Conservation (phyloP, 2,329 filamentous ascomycete species). For the Ophiocordyceps camponoti-rufipedis region DNA sequence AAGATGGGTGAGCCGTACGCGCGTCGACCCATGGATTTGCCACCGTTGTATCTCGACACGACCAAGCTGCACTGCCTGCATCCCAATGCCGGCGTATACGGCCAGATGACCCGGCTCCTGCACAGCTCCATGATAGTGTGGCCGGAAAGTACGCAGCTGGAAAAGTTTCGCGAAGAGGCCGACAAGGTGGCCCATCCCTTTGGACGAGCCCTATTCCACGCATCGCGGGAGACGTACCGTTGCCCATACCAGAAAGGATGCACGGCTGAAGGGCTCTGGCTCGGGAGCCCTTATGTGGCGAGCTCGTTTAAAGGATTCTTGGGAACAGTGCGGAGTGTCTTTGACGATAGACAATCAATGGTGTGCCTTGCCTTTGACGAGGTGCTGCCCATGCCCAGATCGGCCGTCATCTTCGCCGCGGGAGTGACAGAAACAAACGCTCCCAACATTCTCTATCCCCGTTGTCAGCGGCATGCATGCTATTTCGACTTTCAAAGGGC, state of each 20-base stretch:
- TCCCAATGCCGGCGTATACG: not conserved
- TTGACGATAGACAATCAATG: not conserved
- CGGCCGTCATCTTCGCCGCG: not conserved
- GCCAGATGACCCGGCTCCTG: not conserved
- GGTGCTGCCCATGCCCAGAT: not conserved
- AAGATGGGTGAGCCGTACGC: not conserved
- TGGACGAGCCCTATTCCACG: not conserved
- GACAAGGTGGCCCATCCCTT: not conserved
- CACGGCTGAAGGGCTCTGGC: not conserved
- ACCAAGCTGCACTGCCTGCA: not conserved
- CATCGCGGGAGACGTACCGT: not conserved
- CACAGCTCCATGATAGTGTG: not conserved
- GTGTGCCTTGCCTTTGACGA: not conserved
- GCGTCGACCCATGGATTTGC: not conserved
- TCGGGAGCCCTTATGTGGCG: not conserved
- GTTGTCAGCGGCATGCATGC: not conserved
- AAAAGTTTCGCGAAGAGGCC: not conserved
- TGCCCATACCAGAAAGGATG: not conserved
- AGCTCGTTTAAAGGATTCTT: not conserved
- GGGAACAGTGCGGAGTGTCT: not conserved
- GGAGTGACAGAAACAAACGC: not conserved
- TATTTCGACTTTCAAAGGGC: not conserved
- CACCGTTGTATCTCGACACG: not conserved
- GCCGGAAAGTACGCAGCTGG: not conserved
- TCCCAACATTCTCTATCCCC: not conserved